Evolutionary conservation across 2,329 filamentous ascomycete genomes (phyloP), one percentile per base, ranked within the genome.

Genomic region (Cladosporium oxysporum): DNA sequence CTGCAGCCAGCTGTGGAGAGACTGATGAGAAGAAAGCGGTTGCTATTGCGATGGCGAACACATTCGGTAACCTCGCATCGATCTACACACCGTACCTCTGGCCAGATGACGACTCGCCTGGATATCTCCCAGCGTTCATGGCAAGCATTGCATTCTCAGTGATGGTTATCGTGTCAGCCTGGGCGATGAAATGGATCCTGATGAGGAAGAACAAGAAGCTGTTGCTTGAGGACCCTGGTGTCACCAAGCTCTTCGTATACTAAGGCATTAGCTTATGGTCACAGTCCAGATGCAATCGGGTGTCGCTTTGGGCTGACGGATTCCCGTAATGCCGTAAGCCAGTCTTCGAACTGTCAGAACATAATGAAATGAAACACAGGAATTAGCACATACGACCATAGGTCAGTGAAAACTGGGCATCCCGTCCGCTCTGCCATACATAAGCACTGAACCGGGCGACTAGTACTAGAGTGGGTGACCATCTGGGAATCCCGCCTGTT

Each of bases 11-110:
- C 0, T 69, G 79, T 5, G 73, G 73, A 28, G 72, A 76, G 41
- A 79, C 79, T 0, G 77, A 78, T 0, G 78, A 80, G 69, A 80
- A 80, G 75, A 83, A 82, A 70, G 81, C 82, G 0, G 79, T 79
- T 18, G 79, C 82, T 0, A 71, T 84, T 11, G 81, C 81, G 10
- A 82, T 84, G 73, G 82, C 82, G 3, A 84, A 83, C 23, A 82
- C 82, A 0, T 78, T 81, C 31, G 80, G 79, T 31, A 81, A 81
- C 69, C 79, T 81, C 18, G 79, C 79, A 2, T 83, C 83, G 76
- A 80, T 58, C 58, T 81, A 2, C 78, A 77, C 0, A 79, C 77
- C 14, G 8, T 80, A 80, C 65, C 69, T 79, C 3, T 78, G 74
- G 69, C 65, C 71, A 5, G 72, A 77, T 68, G 72, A 14, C 5